Evolutionary conservation across 768 basidiomycete species (phyloP), one percentile per base, ranked within the genome.

Genomic region (Xerocomus spinulosus): DNA sequence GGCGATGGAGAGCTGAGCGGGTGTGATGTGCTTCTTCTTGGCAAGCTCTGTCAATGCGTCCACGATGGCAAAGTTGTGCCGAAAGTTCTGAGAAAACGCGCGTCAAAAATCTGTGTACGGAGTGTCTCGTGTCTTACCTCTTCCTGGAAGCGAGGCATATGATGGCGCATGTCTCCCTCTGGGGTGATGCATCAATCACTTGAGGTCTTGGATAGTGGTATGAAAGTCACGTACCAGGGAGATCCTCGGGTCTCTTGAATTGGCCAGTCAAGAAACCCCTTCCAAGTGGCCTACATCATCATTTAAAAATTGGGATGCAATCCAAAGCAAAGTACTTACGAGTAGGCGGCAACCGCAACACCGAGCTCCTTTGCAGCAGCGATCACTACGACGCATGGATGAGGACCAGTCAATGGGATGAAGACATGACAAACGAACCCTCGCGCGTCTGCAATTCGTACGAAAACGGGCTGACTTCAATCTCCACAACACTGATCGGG

Each of bases 391-490:
- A 2, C 43, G 55, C 9, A 13, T n/a, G n/a, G n/a, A n/a, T n/a
- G n/a, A n/a, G n/a, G n/a, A n/a, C n/a, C n/a, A n/a, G n/a, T n/a
- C n/a, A n/a, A n/a, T n/a, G n/a, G n/a, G n/a, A n/a, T n/a, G n/a
- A n/a, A n/a, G n/a, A n/a, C n/a, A n/a, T n/a, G n/a, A n/a, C n/a
- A 23, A 2, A 23, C 18, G 26, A 6, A 17, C n/a, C 48, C 28
- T 52, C 15, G 39, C 34, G 24, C 10, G 33, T 42, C 26, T 48
- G 40, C 15, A 21, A 20, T 30, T 79, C 78, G 44, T 80, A 81
- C 2, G 76, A 70, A 73, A 79, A 83, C 2, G 78, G 74, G 55
- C 80, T 83, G 34, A 83, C 66, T 60, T 87, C 86, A 42, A 86
- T 82, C 60, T 87, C 83, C 8, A 82, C 79, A 13, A 76, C 70